phyloP scores from a whole-genome alignment of 1,284 basidiomycete species.

The Hortiboletus rubellus region DNA sequence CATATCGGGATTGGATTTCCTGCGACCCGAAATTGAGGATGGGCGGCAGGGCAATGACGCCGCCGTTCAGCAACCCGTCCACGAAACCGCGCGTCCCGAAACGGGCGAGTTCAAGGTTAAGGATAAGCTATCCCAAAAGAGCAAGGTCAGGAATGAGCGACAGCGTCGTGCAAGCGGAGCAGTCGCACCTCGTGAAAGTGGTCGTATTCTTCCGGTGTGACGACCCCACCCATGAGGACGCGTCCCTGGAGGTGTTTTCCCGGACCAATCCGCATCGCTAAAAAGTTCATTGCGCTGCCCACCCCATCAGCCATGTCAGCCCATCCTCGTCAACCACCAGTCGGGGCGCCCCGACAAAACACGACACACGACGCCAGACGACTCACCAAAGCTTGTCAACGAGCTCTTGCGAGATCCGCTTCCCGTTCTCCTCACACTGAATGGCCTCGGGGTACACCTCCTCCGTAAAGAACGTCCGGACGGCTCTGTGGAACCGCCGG shows the following conservation, averaged over 20 bases:
- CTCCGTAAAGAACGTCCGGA: conserved; percentile 63
- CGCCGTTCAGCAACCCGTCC: conserved; percentile 80
- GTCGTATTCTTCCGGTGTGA: conserved; percentile 89
- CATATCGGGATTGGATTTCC: conserved; percentile 70
- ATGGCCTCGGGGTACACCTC: conserved; percentile 65
- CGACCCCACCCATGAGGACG: conserved; percentile 77
- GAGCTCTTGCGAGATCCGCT: conserved; percentile 72
- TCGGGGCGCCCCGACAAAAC: not conserved
- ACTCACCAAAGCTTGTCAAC: conserved; percentile 70
- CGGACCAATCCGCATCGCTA: conserved; percentile 92
- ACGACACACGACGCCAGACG: no score
- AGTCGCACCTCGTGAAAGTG: conserved; percentile 69
- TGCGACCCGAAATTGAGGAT: conserved; percentile 85
- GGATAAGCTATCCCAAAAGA: conserved; percentile 56
- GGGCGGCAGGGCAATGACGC: conserved; percentile 83
- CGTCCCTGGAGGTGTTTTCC: conserved; percentile 88
- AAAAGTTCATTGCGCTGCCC: conserved; percentile 67
- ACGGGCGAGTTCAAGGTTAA: conserved; percentile 85
- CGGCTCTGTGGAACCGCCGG: conserved; percentile 61
- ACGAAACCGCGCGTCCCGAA: conserved; percentile 83
- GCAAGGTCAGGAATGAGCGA: not conserved
- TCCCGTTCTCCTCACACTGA: conserved; percentile 78
- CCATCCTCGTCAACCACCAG: not conserved
- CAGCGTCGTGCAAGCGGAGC: not conserved
- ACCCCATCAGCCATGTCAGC: not conserved